These are phyloP conservation scores for Trifolium repens DNA, from an alignment of 306 rosid species.

Conservation along the genomic window DNA sequence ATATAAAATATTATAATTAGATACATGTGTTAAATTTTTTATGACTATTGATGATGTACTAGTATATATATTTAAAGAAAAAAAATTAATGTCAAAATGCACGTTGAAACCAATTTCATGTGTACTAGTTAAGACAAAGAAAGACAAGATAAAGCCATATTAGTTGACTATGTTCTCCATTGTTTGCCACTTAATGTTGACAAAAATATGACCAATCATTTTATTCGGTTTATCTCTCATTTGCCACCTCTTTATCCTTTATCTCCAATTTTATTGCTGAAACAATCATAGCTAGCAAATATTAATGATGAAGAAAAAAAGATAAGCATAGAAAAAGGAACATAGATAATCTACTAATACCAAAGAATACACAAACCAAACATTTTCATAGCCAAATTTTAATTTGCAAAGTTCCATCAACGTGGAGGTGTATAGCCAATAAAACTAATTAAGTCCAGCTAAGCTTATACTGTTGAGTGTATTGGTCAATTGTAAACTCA, in stretches of 20 bases:
- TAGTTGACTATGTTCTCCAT: conserved; percentile 50
- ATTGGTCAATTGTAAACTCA: too few relatives aligned
- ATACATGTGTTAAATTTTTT: neutral
- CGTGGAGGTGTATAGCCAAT: neutral
- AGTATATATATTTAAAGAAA: neutral
- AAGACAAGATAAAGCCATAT: conserved; percentile 33
- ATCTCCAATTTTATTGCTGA: neutral
- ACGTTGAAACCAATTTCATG: neutral
- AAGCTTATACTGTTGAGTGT: too few relatives aligned
- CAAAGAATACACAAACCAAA: neutral
- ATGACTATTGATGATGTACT: neutral
- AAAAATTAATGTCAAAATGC: neutral
- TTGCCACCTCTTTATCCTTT: neutral
- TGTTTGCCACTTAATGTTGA: conserved; percentile 60
- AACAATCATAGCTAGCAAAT: conserved; percentile 33
- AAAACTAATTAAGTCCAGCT: too few relatives aligned
- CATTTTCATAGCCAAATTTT: neutral
- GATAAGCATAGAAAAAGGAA: conserved; percentile 8
- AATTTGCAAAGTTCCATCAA: neutral
- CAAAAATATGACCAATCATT: conserved; percentile 37
- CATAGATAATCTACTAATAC: neutral
- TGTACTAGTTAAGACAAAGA: conserved; percentile 4
- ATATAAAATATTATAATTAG: too few relatives aligned
- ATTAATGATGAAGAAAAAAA: neutral
- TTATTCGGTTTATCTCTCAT: neutral